Evolutionary conservation across 768 basidiomycete genomes (phyloP), one percentile per base, ranked within the genome.

Genomic region (Mycena galericulata): DNA sequence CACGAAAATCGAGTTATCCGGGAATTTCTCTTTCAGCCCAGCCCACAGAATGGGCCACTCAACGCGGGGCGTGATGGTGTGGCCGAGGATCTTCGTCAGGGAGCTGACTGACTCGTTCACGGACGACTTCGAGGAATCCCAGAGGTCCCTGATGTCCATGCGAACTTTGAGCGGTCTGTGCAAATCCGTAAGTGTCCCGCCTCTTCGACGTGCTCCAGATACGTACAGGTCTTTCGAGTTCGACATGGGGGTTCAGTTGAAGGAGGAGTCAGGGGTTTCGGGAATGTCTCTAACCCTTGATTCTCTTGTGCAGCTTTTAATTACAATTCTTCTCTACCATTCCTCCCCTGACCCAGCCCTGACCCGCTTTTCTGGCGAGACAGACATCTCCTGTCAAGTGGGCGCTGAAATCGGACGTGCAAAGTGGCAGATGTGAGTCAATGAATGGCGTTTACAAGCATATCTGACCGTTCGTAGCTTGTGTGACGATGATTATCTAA

Each of bases 121-220:
- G 5, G 75, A 73, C 1, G 78, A 77, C 10, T 71, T 71, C 34
- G 79, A 71, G 8, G 76, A 72, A 41, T 81, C 78, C 80, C 81
- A 81, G 32, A 71, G 69, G 55, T 84, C 83, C 20, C 82, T 80
- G 36, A 82, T 76, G 34, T 80, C 82, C 17, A 78, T 72, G 29
- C 81, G 79, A 53, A 83, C 72, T 62, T 81, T 80, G 55, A 81
- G 71, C 26, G 83, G 82, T 34, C 83, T 83, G 32, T 10, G 22
- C 12, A 46, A 58, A 11, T 55, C 20, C 27, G 57, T 68, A 46
- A 63, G 34, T 43, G 29, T 40, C 40, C 41, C 4, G 22, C 14
- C 29, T 1, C 9, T 10, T 26, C 17, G 51, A n/a, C n/a, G 7
- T 40, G 59, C 24, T 36, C n/a, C 14, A 29, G 46, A 40, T 30